Conservation (phyloP, 2,329 filamentous ascomycete genomes). For the Botryosphaeria dothidea region DNA sequence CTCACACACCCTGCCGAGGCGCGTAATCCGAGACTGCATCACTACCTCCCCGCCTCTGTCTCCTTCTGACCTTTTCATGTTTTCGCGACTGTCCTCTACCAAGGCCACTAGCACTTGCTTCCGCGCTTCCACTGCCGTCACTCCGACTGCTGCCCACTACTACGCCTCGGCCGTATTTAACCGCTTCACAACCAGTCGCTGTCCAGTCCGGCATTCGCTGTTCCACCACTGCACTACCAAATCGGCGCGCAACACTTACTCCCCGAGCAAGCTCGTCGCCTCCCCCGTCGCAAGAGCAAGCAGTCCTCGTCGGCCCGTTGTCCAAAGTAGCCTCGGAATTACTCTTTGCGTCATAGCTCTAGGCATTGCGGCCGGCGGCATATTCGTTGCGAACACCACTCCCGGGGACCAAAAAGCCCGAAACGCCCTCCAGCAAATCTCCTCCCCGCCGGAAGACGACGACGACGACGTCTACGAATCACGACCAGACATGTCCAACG, state of each 20-base stretch:
- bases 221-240: background rate
- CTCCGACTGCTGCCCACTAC: background rate
- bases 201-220: background rate
- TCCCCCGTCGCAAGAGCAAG: background rate
- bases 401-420: conserved; percentile 8
- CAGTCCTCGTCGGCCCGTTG: background rate
- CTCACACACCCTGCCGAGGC: conserved; percentile 5
- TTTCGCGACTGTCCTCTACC: background rate
- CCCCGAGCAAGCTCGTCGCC: background rate
- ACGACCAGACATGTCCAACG: conserved; percentile 17
- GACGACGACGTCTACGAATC: background rate
- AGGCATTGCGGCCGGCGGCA: conserved; percentile 35
- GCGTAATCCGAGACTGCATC: background rate
- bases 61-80: conserved; percentile 11
- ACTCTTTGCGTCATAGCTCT: conserved; percentile 32
- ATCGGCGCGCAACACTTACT: background rate
- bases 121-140: background rate
- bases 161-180: background rate
- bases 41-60: background rate
- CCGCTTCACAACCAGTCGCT: background rate
- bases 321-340: conserved; percentile 28
- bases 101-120: background rate
- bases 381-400: conserved; percentile 25
- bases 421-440: background rate
- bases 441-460: conserved; percentile 21